These are phyloP conservation scores for Hanseniaspora sp. DNA, from an alignment of 1,139 yeast species.

Conservation along the genomic window DNA sequence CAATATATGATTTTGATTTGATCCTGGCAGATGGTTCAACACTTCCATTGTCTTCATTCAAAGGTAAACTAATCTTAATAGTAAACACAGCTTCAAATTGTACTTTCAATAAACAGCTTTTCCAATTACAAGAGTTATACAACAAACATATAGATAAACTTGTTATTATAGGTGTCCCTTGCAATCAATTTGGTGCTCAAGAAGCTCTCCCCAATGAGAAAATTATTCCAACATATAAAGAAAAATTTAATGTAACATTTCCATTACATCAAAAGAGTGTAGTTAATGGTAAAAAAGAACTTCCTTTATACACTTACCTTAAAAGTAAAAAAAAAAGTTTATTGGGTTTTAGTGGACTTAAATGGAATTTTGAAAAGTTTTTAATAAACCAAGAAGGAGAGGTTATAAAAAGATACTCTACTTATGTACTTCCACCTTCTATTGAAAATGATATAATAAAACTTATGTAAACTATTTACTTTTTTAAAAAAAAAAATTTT, in stretches of 20 bases:
- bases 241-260: constrained; percentile 53
- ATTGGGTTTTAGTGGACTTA: constrained; percentile 53
- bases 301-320: constrained; percentile 62
- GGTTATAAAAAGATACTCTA: constrained; percentile 53
- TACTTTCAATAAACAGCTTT: constrained; percentile 43
- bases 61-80: constrained; percentile 74
- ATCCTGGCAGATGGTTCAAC: constrained; percentile 42
- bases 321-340: constrained; percentile 48
- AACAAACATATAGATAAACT: constrained; percentile 55
- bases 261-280: constrained; percentile 60
- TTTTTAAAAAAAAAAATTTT: not conserved
- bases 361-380: constrained; percentile 91
- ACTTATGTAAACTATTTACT: not conserved
- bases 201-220: constrained; percentile 59
- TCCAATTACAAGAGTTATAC: constrained; percentile 65
- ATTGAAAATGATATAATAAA: constrained; percentile 23
- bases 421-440: constrained; percentile 56
- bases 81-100: constrained; percentile 80
- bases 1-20: constrained; percentile 40
- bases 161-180: constrained; percentile 75
- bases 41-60: constrained; percentile 48
- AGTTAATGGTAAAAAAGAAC: constrained; percentile 69
- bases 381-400: constrained; percentile 53
- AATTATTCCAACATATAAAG: constrained; percentile 46
- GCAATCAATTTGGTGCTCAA: constrained; percentile 76